Percentiles rank a stretch among this genome's conserved stretches.
These are phyloP conservation scores for Pseudogymnoascus sp. DNA, from an alignment of 2,329 filamentous ascomycete genomes.

Conservation along the genomic window DNA sequence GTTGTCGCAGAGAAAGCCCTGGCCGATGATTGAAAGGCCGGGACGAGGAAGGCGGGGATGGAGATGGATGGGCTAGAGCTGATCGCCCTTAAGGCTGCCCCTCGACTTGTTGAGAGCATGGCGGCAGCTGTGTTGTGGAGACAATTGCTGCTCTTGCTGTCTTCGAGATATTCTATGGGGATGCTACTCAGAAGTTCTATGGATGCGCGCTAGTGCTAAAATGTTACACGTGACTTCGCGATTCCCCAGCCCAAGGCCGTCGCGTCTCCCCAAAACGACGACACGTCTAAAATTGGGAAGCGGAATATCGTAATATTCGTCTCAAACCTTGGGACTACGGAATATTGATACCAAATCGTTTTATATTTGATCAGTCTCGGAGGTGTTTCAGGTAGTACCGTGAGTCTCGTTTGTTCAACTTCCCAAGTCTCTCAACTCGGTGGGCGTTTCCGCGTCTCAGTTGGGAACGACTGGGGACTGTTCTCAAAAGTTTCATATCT, in stretches of 20 bases:
- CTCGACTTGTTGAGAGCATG: slow-evolving; percentile 60
- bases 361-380: background rate
- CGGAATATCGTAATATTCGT: background rate
- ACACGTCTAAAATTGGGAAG: background rate
- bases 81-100: slow-evolving; percentile 51
- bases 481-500: background rate
- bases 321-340: background rate
- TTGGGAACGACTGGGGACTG: background rate
- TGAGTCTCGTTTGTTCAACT: background rate
- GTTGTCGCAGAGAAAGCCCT: slow-evolving; percentile 65
- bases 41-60: slow-evolving; percentile 66
- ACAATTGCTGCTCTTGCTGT: slow-evolving; percentile 10
- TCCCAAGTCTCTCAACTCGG: background rate
- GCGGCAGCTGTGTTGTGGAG: slow-evolving; percentile 19
- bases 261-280: background rate
- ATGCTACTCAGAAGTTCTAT: slow-evolving; percentile 3
- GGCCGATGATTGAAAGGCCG: slow-evolving; percentile 52
- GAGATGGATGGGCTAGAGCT: slow-evolving; percentile 40
- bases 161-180: slow-evolving; percentile 3
- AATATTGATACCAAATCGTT: background rate
- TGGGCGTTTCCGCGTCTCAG: background rate
- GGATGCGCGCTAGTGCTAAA: background rate
- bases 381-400: background rate
- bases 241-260: background rate
- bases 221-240: background rate